Conservation (phyloP, 2,329 filamentous ascomycete species). For the Aphanocladium album region DNA sequence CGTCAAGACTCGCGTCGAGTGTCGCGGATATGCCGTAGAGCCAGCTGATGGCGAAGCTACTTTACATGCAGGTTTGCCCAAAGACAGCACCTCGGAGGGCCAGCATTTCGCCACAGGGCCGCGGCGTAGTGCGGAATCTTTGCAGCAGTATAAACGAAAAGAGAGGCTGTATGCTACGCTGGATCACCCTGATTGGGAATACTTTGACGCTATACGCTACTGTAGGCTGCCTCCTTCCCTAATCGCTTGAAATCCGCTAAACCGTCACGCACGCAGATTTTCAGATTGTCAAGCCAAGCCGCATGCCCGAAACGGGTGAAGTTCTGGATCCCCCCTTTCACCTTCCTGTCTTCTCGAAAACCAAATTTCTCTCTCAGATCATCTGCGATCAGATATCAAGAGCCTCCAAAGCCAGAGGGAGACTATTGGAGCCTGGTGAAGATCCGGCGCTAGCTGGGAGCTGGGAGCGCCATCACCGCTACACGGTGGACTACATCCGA, state of each 20-base stretch:
- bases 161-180: too few relatives aligned
- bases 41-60: neutral
- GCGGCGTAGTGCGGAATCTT: too few relatives aligned
- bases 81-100: too few relatives aligned
- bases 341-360: neutral
- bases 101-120: too few relatives aligned
- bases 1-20: conserved; percentile 31
- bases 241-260: neutral
- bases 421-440: neutral
- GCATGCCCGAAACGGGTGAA: neutral
- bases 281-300: neutral
- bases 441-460: neutral
- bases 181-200: neutral
- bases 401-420: neutral
- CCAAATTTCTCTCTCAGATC: neutral
- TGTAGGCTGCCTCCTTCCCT: neutral
- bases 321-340: neutral
- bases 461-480: neutral
- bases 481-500: neutral
- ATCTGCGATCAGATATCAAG: neutral
- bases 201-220: neutral
- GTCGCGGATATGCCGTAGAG: conserved; percentile 28
- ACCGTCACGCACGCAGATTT: neutral
- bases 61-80: neutral
- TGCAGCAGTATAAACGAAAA: too few relatives aligned